Evolutionary conservation across 805 yeast genomes (phyloP).

Genomic region (Sugiyamaella floridensis): DNA sequence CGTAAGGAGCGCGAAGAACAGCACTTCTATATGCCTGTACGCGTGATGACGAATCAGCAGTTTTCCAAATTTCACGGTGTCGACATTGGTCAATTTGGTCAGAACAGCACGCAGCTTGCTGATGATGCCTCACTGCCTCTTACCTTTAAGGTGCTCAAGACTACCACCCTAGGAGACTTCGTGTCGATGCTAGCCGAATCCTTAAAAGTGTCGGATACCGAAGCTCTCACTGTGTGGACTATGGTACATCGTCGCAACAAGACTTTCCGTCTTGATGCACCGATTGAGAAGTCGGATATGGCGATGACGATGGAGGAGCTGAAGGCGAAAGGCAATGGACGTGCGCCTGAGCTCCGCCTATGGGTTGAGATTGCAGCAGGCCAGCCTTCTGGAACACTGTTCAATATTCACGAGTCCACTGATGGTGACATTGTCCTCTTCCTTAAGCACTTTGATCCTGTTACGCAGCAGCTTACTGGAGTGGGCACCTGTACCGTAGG

Average conservation of each 20-base stretch:
- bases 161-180: conserved; percentile 46
- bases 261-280: conserved; percentile 56
- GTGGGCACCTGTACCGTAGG: conserved; percentile 52
- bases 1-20: conserved; percentile 65
- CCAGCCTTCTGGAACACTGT: conserved; percentile 1
- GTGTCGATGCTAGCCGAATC: conserved; percentile 43
- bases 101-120: conserved; percentile 6
- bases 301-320: conserved; percentile 40
- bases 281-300: conserved; percentile 31
- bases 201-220: conserved; percentile 31
- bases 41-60: conserved; percentile 47
- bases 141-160: conserved; percentile 47
- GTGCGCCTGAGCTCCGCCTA: conserved; percentile 46
- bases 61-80: conserved; percentile 62
- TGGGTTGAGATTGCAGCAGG: conserved; percentile 44
- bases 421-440: conserved; percentile 20
- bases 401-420: conserved; percentile 8
- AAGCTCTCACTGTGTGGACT: conserved; percentile 51
- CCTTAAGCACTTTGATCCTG: conserved; percentile 61
- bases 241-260: conserved; percentile 62
- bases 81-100: conserved; percentile 63
- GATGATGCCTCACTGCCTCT: conserved; percentile 41
- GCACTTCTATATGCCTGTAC: conserved; percentile 53
- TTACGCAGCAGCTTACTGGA: conserved; percentile 51
- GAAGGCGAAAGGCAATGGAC: conserved; percentile 35